These are phyloP conservation scores for Berberis vulgaris DNA, from an alignment of 164 flowering plant genomes.

Conservation along the genomic window DNA sequence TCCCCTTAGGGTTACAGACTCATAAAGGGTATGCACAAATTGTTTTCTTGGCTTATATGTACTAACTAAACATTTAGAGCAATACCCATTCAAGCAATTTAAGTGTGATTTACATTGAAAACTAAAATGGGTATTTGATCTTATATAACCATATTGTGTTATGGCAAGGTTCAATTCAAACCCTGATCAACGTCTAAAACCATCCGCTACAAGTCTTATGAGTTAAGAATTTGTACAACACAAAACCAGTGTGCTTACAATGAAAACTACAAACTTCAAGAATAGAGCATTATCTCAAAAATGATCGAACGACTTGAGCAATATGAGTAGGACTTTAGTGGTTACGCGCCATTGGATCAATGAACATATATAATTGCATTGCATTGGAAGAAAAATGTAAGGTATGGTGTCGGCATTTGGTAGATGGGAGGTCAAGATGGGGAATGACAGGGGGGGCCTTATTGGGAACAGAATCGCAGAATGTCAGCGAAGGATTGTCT, in stretches of 20 bases:
- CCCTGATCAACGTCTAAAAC: too few species aligned
- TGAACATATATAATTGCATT: too few species aligned
- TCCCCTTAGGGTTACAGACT: background rate
- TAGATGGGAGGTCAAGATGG: conserved; percentile 29
- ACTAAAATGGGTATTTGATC: background rate
- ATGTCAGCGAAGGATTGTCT: conserved; percentile 62
- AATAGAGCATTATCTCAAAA: conserved; percentile 12
- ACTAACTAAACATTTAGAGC: too few species aligned
- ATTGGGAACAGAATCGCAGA: conserved; percentile 60
- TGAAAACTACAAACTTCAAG: background rate
- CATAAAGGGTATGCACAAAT: conserved; percentile 2
- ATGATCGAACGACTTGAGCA: too few species aligned
- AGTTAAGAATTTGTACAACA: too few species aligned
- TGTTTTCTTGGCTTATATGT: conserved; percentile 26
- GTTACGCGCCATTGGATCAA: too few species aligned
- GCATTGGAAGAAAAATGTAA: conserved; percentile 31
- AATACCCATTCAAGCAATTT: too few species aligned
- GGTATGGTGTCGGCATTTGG: conserved; percentile 55
- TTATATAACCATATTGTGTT: too few species aligned
- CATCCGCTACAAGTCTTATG: too few species aligned
- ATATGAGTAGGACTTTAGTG: too few species aligned
- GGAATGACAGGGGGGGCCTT: conserved; percentile 6
- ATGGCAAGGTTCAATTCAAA: too few species aligned
- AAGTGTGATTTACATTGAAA: background rate
- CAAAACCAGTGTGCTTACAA: background rate